Evolutionary conservation across 2,329 filamentous ascomycete species (phyloP), one percentile per base, ranked within the genome.

Genomic region (Onygenales sp.): DNA sequence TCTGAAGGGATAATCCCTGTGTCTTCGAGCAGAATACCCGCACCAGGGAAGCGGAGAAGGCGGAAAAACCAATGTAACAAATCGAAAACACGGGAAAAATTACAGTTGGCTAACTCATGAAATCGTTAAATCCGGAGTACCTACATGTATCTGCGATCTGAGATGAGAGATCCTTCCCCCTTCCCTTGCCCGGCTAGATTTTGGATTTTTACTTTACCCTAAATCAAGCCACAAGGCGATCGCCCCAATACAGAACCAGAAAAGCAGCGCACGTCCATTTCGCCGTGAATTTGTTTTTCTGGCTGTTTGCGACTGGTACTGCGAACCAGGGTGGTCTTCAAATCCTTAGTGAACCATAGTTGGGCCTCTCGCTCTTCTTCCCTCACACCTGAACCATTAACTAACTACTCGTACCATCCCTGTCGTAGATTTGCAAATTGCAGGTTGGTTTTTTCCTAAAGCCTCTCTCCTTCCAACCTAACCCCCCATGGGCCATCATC

Each of bases 341-440:
- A 14, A 49, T 49, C 36, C 37, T 39, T 40, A 39, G 46, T 49
- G 46, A 49, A 49, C 46, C 46, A 49, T 40, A 49, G 46, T 49
- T 49, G 34, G 14, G 46, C 10, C 27, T 49, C 46, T 36, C 45
- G 21, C 46, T 27, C 21, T 5, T 27, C 21, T 27, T 27, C 21
- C 21, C 21, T 27, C 21, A 27, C 21, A 27, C 21, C 21, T 27
- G 21, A 27, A 27, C 21, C 21, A 27, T 27, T 27, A 27, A 27
- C 21, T 27, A 27, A 4, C 4, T 27, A 27, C 21, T 27, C 21
- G 21, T 27, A 49, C n/a, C 46, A 49, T 40, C 46, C 36, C 46
- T 49, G 46, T 36, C 34, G 46, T 36, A 11, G 46, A 27, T 27
- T 36, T 33, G 46, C 46, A 33, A 49, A 39, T 40, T 27, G 21